A percentile compares a stretch with the other conserved stretches of the same genome.
These are phyloP conservation scores for Echria macrotheca DNA, from an alignment of 495 filamentous ascomycete genomes.

Conservation along the genomic window DNA sequence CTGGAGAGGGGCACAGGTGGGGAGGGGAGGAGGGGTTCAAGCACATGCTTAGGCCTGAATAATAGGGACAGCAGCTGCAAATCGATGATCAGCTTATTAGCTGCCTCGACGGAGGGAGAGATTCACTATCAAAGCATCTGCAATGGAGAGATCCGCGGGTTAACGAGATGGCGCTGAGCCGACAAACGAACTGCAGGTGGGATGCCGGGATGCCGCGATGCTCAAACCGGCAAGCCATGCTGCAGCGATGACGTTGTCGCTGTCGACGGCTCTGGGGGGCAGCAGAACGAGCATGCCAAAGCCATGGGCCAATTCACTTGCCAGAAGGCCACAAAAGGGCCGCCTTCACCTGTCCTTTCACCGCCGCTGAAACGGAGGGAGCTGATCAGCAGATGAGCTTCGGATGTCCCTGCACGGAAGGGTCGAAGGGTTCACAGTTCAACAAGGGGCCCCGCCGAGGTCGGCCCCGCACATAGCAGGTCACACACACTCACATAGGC, in stretches of 20 bases:
- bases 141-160: background rate
- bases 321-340: too few relatives aligned
- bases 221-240: slow-evolving; percentile 17
- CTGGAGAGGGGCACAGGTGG: too few relatives aligned
- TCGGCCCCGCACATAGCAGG: slow-evolving; percentile 8
- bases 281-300: background rate
- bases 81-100: too few relatives aligned
- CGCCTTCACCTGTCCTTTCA: too few relatives aligned
- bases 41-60: too few relatives aligned
- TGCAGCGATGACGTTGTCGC: slow-evolving; percentile 26
- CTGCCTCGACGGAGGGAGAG: too few relatives aligned
- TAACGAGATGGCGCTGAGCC: background rate
- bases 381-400: background rate
- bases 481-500: background rate
- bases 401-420: background rate
- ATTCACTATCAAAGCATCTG: background rate
- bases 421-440: background rate
- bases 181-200: background rate
- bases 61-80: too few relatives aligned
- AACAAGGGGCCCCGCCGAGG: background rate
- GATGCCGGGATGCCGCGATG: background rate
- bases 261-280: background rate
- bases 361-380: too few relatives aligned
- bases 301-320: too few relatives aligned
- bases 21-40: too few relatives aligned